Base-by-base conservation (phyloP, 2,329 filamentous ascomycete genomes). In the Ambrosiella xylebori region DNA sequence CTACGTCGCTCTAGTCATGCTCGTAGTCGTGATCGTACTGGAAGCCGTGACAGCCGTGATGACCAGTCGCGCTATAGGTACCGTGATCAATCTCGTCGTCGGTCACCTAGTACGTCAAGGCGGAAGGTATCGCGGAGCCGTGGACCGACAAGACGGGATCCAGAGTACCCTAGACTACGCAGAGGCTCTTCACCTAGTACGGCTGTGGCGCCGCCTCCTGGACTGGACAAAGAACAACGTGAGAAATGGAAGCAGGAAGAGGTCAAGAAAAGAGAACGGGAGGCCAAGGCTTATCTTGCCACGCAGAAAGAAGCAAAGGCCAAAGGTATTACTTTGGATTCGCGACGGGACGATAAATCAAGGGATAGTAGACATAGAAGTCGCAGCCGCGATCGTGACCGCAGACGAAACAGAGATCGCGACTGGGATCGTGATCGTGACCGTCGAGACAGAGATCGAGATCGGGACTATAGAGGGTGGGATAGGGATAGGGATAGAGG, bases 281-380 rank as follows among this genome's bases (percentile, higher is more conserved):
- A 83, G 66, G 81, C 81, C 44, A 82, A 81, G 65, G 79, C 78
- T 3, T 84, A 83, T 63, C 70, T 82, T 41, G 79, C 79, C 6
- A 79, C 78, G 2, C 78, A 81, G 63, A 76, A 78, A 61, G 79
- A 82, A 63, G 79, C 80, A 38, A 73, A 77, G 37, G 74, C 74
- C 53, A 82, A 82, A 65, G 79, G 79, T 7, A 66, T 80, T 45
- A 77, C 78, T 1, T 68, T 19, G 12, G 59, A 50, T 19, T n/a
- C 36, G 17, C 39, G 56, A 38, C 19, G 56, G 56, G 67, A 64
- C 64, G 59, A 57, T 57, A 15, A 63, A 64, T 59, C 65, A 51
- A 63, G 19, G 19, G 47, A 51, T 3, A 37, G 40, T 9, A 36
- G 52, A 13, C 36, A 7, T 17, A 39, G 52, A 11, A 41, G 38